phyloP scores from a whole-genome alignment of 2,329 filamentous ascomycete genomes.

The Calycina herbarum region DNA sequence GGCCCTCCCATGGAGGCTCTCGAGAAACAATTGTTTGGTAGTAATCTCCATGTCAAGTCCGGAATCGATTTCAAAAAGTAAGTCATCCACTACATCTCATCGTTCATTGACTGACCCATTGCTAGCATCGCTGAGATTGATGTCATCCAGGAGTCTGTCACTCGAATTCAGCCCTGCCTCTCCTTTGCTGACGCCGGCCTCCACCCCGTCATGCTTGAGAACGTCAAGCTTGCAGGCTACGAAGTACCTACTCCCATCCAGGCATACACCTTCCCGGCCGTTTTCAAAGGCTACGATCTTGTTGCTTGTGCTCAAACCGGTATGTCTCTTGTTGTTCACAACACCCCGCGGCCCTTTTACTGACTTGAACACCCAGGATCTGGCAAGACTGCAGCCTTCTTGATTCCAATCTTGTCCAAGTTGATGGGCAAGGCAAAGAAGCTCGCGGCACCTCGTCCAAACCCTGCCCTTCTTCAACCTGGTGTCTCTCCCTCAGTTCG shows the following conservation, averaged over 20 bases:
- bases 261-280: conserved; percentile 77
- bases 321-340: conserved; percentile 44
- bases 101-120: conserved; percentile 26
- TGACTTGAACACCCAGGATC: conserved; percentile 61
- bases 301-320: conserved; percentile 92
- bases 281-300: conserved; percentile 75
- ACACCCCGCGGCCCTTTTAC: conserved; percentile 10
- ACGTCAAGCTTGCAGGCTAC: conserved; percentile 74
- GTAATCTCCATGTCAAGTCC: conserved; percentile 47
- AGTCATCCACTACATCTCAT: conserved; percentile 33
- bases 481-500: conserved; percentile 51
- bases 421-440: conserved; percentile 96
- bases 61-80: conserved; percentile 67
- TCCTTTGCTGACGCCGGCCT: conserved; percentile 75
- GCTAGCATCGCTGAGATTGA: conserved; percentile 55
- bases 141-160: conserved; percentile 57
- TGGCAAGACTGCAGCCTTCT: conserved; percentile 91
- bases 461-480: conserved; percentile 55
- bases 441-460: conserved; percentile 75
- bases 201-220: conserved; percentile 79
- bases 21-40: conserved; percentile 74
- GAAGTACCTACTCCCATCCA: conserved; percentile 80
- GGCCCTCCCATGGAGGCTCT: conserved; percentile 70
- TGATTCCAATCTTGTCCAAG: conserved; percentile 85
- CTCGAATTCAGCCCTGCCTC: conserved; percentile 52